These are phyloP conservation scores for Aspergillus vadensis DNA, from an alignment of 2,329 filamentous ascomycete species.

Conservation along the genomic window DNA sequence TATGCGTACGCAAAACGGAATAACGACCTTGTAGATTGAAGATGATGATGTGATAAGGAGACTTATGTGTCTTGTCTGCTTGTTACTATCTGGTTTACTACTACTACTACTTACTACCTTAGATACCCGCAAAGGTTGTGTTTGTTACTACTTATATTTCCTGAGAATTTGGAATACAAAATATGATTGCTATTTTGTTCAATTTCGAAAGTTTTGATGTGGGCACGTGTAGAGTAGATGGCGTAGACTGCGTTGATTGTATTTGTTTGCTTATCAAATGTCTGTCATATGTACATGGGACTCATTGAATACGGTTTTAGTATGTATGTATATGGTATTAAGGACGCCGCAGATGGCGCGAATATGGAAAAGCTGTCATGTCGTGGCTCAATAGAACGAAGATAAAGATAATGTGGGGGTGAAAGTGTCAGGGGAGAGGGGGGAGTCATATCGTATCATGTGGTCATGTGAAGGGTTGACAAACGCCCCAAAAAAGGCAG, in stretches of 20 bases:
- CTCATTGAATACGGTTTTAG: not conserved
- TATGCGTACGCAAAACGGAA: no score
- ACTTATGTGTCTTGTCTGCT: not conserved
- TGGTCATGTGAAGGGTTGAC: conserved; percentile 10
- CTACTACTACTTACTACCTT: conserved; percentile 12
- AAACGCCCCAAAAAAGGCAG: no score
- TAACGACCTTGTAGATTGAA: conserved; percentile 24
- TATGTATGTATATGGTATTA: not conserved
- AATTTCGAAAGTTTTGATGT: no score
- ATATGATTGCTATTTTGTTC: not conserved
- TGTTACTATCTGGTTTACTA: not conserved
- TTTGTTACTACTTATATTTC: conserved; percentile 6
- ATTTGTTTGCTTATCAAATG: not conserved
- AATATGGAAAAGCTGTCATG: not conserved
- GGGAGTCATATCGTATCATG: conserved; percentile 7
- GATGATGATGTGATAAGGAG: conserved; percentile 3
- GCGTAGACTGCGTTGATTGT: not conserved
- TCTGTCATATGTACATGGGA: not conserved
- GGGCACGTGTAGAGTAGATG: not conserved
- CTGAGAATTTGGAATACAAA: not conserved
- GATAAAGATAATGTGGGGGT: not conserved
- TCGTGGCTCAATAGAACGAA: not conserved
- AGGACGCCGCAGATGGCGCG: not conserved
- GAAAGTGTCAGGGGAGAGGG: not conserved
- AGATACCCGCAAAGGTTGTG: conserved; percentile 23